Conservation (phyloP, 2,329 filamentous ascomycete species). For the Beauveria sp. region DNA sequence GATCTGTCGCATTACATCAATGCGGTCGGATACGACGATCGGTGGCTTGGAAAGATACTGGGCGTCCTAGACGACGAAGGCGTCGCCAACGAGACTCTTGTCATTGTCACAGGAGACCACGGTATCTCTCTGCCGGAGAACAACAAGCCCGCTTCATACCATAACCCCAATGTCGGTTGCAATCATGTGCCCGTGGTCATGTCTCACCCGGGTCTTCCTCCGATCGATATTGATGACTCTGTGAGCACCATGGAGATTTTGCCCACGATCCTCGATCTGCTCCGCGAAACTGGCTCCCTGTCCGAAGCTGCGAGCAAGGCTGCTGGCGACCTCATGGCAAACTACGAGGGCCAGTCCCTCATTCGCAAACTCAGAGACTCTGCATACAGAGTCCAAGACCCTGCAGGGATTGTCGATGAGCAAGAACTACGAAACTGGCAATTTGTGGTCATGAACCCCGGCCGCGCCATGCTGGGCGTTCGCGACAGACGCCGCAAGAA, state of each 20-base stretch:
- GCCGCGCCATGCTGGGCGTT: conserved; percentile 17
- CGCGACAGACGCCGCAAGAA: conserved; percentile 15
- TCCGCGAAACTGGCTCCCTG: conserved; percentile 26
- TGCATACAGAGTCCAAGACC: conserved; percentile 1
- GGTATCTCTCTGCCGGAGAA: conserved; percentile 27
- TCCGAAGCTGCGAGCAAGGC: conserved; percentile 19
- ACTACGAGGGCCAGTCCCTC: conserved; percentile 30
- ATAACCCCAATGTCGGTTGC: conserved; percentile 26
- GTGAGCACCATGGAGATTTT: conserved; percentile 26
- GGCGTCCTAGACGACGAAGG: conserved; percentile 23
- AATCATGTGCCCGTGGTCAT: conserved; percentile 25
- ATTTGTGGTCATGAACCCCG: conserved; percentile 20
- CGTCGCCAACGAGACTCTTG: conserved; percentile 25
- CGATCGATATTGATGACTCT: conserved; percentile 22
- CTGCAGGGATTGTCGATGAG: conserved; percentile 7
- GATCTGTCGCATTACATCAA: conserved; percentile 27
- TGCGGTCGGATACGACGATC: conserved; percentile 24
- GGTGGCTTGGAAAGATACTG: conserved; percentile 26
- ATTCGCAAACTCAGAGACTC: conserved; percentile 19
- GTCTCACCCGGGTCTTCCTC: conserved; percentile 26
- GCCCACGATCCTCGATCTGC: conserved; percentile 27
- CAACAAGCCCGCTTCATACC: conserved; percentile 22
- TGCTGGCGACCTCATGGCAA: conserved; percentile 22
- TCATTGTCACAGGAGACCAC: conserved; percentile 26
- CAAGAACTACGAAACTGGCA: conserved; percentile 19